Conservation (phyloP, 345 rosid genomes). For the Dipteronia dyeriana region DNA sequence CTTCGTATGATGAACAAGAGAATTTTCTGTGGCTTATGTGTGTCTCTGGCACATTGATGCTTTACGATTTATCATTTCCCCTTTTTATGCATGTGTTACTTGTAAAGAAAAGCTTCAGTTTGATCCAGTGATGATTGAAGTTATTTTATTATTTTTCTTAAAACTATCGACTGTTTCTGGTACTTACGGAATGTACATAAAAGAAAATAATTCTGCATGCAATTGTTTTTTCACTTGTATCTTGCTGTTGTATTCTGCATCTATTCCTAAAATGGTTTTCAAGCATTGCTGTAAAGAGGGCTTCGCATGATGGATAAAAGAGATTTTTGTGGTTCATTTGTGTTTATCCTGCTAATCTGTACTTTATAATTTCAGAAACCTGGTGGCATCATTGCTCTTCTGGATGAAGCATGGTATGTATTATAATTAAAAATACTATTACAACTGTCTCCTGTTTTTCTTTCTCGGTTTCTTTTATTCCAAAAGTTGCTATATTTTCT, state of each 20-base stretch:
- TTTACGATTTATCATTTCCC: not conserved
- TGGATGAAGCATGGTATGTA: slow-evolving; percentile 97
- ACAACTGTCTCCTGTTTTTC: not conserved
- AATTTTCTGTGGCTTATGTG: not conserved
- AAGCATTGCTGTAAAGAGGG: slow-evolving; percentile 3
- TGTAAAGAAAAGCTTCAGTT: not conserved
- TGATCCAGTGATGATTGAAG: not conserved
- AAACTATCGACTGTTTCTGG: not conserved
- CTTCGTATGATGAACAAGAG: not conserved
- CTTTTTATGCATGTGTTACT: not conserved
- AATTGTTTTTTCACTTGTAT: not conserved
- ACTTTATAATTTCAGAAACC: slow-evolving; percentile 76
- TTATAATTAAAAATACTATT: slow-evolving; percentile 5
- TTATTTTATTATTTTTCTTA: not conserved
- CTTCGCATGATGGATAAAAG: not conserved
- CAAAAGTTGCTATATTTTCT: slow-evolving; percentile 10
- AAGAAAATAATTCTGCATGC: not conserved
- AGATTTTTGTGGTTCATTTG: slow-evolving; percentile 1
- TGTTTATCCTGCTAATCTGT: slow-evolving; percentile 28
- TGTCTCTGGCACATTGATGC: slow-evolving; percentile 6
- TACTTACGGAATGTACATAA: not conserved
- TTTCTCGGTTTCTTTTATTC: not conserved
- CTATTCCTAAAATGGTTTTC: not conserved
- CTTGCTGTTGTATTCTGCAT: not conserved
- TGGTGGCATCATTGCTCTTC: slow-evolving; percentile 96